Conservation (phyloP, 441 rosid genomes). For the Corymbia citriodora region DNA sequence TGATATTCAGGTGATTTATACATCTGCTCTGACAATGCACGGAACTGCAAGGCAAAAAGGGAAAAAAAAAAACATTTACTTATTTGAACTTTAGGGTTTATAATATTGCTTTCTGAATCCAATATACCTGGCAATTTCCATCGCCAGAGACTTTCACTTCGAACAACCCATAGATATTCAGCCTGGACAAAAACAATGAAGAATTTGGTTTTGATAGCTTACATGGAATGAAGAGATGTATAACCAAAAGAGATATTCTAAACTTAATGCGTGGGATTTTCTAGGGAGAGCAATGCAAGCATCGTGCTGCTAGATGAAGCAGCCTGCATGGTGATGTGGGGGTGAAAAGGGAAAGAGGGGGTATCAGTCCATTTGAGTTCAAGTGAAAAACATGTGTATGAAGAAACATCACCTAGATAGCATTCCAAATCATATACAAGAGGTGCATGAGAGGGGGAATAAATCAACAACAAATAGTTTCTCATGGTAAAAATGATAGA, state of each 20-base stretch:
- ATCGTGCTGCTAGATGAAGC: neutral
- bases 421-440: neutral
- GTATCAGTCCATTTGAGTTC: neutral
- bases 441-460: neutral
- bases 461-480: neutral
- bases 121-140: conserved; percentile 91
- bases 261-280: neutral
- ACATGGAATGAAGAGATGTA: neutral
- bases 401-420: neutral
- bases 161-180: conserved; percentile 65
- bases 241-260: neutral
- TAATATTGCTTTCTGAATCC: neutral
- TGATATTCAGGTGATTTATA: conserved; percentile 83
- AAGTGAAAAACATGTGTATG: neutral
- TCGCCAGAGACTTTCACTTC: conserved; percentile 95
- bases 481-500: neutral
- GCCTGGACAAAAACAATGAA: conserved; percentile 32
- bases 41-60: conserved; percentile 46
- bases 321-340: neutral
- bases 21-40: conserved; percentile 94
- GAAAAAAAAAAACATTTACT: neutral
- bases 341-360: neutral
- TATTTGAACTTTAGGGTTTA: neutral
- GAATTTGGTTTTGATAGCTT: neutral
- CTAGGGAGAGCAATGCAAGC: neutral